These are phyloP conservation scores for Mastigamoeba balamuthi DNA, from an alignment of 78 protist genomes.

Conservation along the genomic window DNA sequence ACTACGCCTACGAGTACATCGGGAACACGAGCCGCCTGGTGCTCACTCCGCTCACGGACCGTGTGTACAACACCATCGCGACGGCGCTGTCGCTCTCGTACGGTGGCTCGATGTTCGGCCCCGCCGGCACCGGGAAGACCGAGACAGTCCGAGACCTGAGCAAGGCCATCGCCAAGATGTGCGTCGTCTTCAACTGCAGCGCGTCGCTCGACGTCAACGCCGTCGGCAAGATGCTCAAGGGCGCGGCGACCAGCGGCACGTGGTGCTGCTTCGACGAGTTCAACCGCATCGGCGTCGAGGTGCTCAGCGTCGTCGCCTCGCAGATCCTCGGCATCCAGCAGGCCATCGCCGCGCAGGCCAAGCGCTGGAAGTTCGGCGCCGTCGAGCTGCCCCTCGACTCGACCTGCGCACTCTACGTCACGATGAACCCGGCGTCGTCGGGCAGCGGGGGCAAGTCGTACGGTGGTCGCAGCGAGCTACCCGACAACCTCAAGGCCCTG, in stretches of 20 bases:
- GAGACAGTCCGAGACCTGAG: conserved; percentile 70
- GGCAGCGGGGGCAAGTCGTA: conserved; percentile 75
- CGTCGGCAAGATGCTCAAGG: conserved; percentile 73
- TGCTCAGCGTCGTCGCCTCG: conserved; percentile 48
- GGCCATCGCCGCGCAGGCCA: conserved; percentile 12
- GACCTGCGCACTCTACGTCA: conserved; percentile 61
- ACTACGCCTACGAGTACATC: conserved; percentile 69
- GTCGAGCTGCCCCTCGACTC: conserved; percentile 17
- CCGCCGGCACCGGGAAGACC: conserved; percentile 84
- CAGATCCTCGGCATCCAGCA: conserved; percentile 28
- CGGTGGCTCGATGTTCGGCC: conserved; percentile 70
- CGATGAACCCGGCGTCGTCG: conserved; percentile 85
- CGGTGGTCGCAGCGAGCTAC: conserved; percentile 82
- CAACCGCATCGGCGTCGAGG: conserved; percentile 73
- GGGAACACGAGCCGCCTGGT: conserved; percentile 76
- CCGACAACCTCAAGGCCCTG: conserved; percentile 80
- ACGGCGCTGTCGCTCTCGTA: conserved; percentile 55
- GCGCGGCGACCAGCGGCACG: conserved; percentile 70
- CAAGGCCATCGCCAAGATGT: conserved; percentile 73
- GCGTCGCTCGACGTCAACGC: conserved; percentile 42
- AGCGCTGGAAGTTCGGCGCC: conserved; percentile 34
- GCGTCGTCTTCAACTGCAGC: conserved; percentile 80
- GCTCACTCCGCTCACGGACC: conserved; percentile 82
- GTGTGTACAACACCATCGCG: conserved; percentile 71
- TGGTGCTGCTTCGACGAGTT: conserved; percentile 88